A percentile compares a stretch with the other conserved stretches of the same genome.
Conservation (phyloP, 495 filamentous ascomycete species). For the Lasiosphaeria miniovina region DNA sequence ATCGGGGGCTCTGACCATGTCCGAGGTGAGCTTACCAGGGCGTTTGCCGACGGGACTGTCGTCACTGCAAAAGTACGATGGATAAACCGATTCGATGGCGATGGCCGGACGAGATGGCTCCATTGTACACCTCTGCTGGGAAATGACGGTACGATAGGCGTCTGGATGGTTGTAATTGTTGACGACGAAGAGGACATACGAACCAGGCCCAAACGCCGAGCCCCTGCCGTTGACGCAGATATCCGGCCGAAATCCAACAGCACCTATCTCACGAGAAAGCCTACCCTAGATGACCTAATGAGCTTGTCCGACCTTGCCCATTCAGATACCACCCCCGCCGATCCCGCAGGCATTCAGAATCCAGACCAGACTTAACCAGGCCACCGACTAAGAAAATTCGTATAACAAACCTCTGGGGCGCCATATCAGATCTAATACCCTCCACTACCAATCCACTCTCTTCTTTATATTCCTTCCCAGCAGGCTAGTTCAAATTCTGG, state of each 20-base stretch:
- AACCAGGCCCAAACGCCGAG: slow-evolving; percentile 17
- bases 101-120: slow-evolving; percentile 56
- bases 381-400: too few relatives aligned
- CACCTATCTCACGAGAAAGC: not conserved
- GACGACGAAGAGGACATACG: slow-evolving; percentile 40
- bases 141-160: slow-evolving; percentile 54
- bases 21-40: slow-evolving; percentile 50
- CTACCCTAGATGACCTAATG: not conserved
- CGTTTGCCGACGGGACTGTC: slow-evolving; percentile 53
- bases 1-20: slow-evolving; percentile 55
- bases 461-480: too few relatives aligned
- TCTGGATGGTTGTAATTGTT: slow-evolving; percentile 65
- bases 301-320: not conserved
- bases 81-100: slow-evolving; percentile 43
- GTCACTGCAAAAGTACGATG: slow-evolving; percentile 63
- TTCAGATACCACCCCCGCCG: not conserved
- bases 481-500: too few relatives aligned
- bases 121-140: slow-evolving; percentile 62
- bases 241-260: not conserved
- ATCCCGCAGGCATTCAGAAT: not conserved
- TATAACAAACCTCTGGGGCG: too few relatives aligned
- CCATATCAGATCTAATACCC: too few relatives aligned
- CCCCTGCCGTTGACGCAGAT: not conserved
- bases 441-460: too few relatives aligned
- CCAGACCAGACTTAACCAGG: too few relatives aligned